Evolutionary conservation across 768 basidiomycete genomes (phyloP).

Genomic region (Mycena leptocephala): DNA sequence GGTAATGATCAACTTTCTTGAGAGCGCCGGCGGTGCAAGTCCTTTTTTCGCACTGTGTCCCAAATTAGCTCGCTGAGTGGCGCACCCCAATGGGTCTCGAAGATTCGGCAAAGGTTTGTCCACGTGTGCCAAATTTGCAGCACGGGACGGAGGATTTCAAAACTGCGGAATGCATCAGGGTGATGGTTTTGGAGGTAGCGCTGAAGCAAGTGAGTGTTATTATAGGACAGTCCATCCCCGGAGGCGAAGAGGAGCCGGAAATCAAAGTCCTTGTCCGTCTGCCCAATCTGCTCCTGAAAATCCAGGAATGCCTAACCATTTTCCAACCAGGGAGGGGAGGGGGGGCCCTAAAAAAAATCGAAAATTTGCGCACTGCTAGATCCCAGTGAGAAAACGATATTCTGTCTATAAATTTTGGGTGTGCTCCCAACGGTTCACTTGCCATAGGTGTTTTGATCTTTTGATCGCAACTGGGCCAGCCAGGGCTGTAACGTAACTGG

Average conservation of each 20-base stretch:
- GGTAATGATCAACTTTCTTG: neutral
- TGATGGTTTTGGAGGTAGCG: constrained; percentile 14
- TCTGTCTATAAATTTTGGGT: no score
- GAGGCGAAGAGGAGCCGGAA: constrained; percentile 41
- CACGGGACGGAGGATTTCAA: constrained; percentile 40
- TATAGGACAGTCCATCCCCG: constrained; percentile 55
- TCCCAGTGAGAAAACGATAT: no score
- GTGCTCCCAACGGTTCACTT: no score
- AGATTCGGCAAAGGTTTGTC: neutral
- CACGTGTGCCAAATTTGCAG: constrained; percentile 51
- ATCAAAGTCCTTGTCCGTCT: neutral
- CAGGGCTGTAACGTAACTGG: no score
- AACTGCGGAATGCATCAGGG: constrained; percentile 38
- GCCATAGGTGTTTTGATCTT: no score
- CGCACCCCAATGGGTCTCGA: constrained; percentile 40
- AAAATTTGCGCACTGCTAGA: no score
- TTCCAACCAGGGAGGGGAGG: no score
- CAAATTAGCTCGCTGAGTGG: constrained; percentile 31
- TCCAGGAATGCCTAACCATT: no score
- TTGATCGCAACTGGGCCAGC: no score
- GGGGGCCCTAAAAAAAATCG: no score
- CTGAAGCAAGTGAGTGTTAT: constrained; percentile 30
- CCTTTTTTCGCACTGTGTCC: constrained; percentile 34
- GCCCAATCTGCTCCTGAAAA: no score
- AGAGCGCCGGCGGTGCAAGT: constrained; percentile 38